Percentiles rank a stretch among this genome's conserved stretches.
phyloP scores from a whole-genome alignment of 441 rosid species.

The Bruguiera hainesii region DNA sequence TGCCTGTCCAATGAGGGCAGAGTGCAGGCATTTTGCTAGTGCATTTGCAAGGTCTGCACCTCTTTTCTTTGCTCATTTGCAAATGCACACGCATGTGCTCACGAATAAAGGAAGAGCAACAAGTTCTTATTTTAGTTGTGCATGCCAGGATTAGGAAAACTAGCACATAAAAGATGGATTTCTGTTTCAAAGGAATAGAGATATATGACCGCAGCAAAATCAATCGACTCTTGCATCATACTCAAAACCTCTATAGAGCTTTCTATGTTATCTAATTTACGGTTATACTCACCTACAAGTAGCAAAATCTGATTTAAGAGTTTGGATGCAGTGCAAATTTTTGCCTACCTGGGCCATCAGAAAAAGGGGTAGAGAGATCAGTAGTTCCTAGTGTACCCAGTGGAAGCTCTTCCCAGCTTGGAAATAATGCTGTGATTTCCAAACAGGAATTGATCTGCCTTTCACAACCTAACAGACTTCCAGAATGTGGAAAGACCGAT shows the following conservation, averaged over 20 bases:
- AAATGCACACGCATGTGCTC: background rate
- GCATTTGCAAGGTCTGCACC: slow-evolving; percentile 90
- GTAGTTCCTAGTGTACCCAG: too few species aligned
- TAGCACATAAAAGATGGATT: too few species aligned
- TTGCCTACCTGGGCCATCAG: slow-evolving; percentile 87
- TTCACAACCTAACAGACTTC: too few species aligned
- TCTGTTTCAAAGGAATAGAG: too few species aligned
- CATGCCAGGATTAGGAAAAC: too few species aligned
- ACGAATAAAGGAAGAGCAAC: background rate
- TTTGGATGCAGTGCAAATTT: slow-evolving; percentile 81
- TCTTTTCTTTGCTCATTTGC: background rate
- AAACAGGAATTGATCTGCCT: slow-evolving; percentile 30
- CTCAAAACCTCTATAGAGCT: too few species aligned
- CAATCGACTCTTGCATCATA: too few species aligned
- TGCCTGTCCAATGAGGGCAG: slow-evolving; percentile 99
- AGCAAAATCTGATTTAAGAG: slow-evolving; percentile 7
- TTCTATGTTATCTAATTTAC: too few species aligned
- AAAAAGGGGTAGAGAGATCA: slow-evolving; percentile 42
- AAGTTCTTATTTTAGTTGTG: too few species aligned
- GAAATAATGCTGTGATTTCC: slow-evolving; percentile 19
- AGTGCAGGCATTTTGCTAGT: slow-evolving; percentile 99
- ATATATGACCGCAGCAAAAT: too few species aligned
- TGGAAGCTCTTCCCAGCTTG: slow-evolving; percentile 28
- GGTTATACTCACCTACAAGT: too few species aligned
- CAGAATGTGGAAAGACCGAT: slow-evolving; percentile 1